These are phyloP conservation scores for Pichia sp. DNA, from an alignment of 1,139 yeast species.

Conservation along the genomic window DNA sequence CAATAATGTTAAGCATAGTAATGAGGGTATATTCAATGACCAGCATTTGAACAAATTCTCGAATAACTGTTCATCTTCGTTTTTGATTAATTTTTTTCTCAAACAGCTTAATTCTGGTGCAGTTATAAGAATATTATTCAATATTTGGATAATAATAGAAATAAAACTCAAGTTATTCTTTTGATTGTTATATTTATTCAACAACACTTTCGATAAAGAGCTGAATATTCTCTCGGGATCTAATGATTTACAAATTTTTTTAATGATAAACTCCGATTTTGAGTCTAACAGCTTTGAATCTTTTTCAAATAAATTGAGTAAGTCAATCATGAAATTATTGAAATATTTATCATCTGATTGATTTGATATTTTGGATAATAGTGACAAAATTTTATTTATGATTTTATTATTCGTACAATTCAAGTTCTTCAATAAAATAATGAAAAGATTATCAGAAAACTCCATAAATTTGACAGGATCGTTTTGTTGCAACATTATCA, in stretches of 20 bases:
- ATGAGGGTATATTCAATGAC: conserved; percentile 90
- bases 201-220: conserved; percentile 70
- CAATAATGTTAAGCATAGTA: conserved; percentile 73
- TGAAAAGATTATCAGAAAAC: conserved; percentile 59
- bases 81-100: conserved; percentile 50
- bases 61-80: conserved; percentile 57
- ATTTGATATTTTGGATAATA: conserved; percentile 70
- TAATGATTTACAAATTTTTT: conserved; percentile 75
- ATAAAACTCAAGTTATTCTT: conserved; percentile 36
- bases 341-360: conserved; percentile 77
- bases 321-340: conserved; percentile 63
- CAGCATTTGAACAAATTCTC: conserved; percentile 78
- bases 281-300: conserved; percentile 56
- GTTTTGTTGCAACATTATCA: conserved; percentile 70
- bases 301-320: conserved; percentile 60
- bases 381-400: conserved; percentile 64
- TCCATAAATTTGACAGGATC: conserved; percentile 56
- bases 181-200: conserved; percentile 23
- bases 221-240: conserved; percentile 79
- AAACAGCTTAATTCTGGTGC: conserved; percentile 72
- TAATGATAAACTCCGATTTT: conserved; percentile 76
- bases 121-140: conserved; percentile 82
- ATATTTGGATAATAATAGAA: conserved; percentile 74
- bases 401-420: conserved; percentile 85
- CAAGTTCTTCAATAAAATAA: conserved; percentile 70